phyloP scores from a whole-genome alignment of 106 monocot genomes.

The Dendrobium catenatum region DNA sequence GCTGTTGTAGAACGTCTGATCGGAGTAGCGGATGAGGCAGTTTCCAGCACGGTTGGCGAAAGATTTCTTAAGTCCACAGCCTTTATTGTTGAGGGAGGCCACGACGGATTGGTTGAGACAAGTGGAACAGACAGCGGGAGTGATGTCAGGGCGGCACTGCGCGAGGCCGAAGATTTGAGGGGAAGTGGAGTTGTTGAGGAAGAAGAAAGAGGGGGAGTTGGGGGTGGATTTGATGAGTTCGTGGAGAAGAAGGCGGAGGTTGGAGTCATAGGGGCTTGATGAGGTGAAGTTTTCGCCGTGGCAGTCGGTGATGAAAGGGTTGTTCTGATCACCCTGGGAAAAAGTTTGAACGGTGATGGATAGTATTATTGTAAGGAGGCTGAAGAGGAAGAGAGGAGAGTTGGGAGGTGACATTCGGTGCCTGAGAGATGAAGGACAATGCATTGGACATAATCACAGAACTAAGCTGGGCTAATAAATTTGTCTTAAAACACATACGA shows the following conservation, averaged over 20 bases:
- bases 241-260: background rate
- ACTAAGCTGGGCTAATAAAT: too few species aligned
- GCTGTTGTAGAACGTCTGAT: background rate
- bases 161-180: background rate
- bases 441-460: background rate
- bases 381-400: background rate
- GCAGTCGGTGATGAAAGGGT: background rate
- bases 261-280: constrained; percentile 1
- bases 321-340: background rate
- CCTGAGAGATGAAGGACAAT: background rate
- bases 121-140: background rate
- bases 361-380: background rate
- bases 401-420: background rate
- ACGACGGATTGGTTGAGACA: background rate
- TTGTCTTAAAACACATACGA: too few species aligned
- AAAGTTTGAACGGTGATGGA: background rate
- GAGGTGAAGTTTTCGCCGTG: constrained; percentile 1
- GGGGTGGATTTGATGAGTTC: background rate
- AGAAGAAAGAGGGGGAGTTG: background rate
- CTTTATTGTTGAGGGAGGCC: too few species aligned
- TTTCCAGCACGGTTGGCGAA: background rate
- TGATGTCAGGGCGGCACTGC: constrained; percentile 11
- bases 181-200: background rate
- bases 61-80: background rate
- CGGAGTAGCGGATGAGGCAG: background rate